A percentile compares a stretch with the other conserved stretches of the same genome.
Evolutionary conservation across 129 eudicot genomes (phyloP).

Genomic region (Kitagawia praeruptora): DNA sequence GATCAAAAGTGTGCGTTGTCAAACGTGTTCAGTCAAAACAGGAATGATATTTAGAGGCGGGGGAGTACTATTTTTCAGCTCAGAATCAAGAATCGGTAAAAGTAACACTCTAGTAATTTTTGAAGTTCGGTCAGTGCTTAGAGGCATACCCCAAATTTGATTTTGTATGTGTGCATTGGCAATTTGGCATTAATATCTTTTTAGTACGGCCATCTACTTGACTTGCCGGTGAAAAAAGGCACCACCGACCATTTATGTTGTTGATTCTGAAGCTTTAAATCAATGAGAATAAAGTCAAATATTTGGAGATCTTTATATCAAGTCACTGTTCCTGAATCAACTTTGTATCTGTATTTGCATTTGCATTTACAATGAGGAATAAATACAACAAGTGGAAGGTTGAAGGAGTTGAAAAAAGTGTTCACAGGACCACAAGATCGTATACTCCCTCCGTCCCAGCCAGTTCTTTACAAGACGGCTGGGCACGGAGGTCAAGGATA

Average conservation of each 20-base stretch:
- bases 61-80: no score
- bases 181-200: background rate
- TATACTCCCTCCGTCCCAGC: no score
- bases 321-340: background rate
- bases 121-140: no score
- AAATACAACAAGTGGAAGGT: background rate
- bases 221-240: background rate
- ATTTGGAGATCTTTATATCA: background rate
- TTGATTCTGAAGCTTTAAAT: background rate
- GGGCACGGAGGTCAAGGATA: no score
- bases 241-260: background rate
- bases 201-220: background rate
- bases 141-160: no score
- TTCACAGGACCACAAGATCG: background rate
- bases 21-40: no score
- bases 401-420: conserved; percentile 4
- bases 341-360: background rate
- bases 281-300: background rate
- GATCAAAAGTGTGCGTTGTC: no score
- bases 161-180: background rate
- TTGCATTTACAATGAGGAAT: background rate
- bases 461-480: no score
- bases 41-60: no score
- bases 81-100: no score
- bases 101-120: no score